Evolutionary conservation across 2,329 filamentous ascomycete species (phyloP), one percentile per base, ranked within the genome.

Genomic region (Diaporthe nobilis): DNA sequence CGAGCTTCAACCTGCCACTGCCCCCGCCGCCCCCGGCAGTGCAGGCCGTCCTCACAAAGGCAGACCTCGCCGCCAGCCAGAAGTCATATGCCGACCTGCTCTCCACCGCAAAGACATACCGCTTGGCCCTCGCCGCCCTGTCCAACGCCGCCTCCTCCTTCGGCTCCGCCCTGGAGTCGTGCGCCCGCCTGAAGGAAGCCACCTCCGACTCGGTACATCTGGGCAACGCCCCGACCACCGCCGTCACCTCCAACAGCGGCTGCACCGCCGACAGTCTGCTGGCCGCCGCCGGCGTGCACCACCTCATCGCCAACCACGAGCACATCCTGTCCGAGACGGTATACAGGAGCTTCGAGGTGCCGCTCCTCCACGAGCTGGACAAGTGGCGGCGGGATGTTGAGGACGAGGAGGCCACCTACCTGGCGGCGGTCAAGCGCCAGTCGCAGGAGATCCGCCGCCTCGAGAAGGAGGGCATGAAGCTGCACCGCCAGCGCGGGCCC

Each of bases 281-380:
- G 76, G 88, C 90, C 42, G 90, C 91, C 17, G 90, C 90, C 47
- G 92, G 92, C 49, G 87, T 93, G 55, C 92, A 94, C 81, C 91
- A 93, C 80, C 87, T 94, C 28, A 86, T 93, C 75, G 92, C 92
- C 61, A 94, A 93, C 83, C 92, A 94, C 85, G 90, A 93, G 82
- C 91, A 93, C 81, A 93, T 94, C 79, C 87, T 94, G 4, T 90
- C 88, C 78, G 92, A 94, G 83, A 93, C 91, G 0, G 90, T 94
- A 12, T 93, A 94, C 83, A 87, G 92, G 73, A 88, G 87, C 75
- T 93, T 94, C 81, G 92, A 94, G 83, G 91, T 93, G 51, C 92
- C 92, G 5, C 85, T 94, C 31, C 86, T 93, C n/a, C 91, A 93
- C 83, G 92, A 93, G 83, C 86, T 93, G 42, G 92, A 94, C 82